Evolutionary conservation across 1,284 basidiomycete genomes (phyloP).

Genomic region (Trichosporon sp.): DNA sequence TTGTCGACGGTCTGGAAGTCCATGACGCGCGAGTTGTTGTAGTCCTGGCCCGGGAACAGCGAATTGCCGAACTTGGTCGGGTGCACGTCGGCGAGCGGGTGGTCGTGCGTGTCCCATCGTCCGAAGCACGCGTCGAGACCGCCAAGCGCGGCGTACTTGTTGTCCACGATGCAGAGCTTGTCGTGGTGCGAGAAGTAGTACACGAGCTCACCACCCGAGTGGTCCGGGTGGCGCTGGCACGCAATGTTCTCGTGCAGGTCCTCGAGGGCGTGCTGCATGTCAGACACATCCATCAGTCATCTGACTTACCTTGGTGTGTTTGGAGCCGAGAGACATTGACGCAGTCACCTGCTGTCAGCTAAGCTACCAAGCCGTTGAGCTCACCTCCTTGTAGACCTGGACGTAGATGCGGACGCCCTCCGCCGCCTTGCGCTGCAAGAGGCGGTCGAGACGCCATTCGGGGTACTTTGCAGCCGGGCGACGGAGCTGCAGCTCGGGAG

Average conservation of each 20-base stretch:
- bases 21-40: constrained; percentile 65
- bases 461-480: constrained; percentile 76
- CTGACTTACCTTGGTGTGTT: constrained; percentile 70
- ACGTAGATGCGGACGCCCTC: constrained; percentile 85
- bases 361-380: constrained; percentile 9
- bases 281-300: neutral
- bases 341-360: constrained; percentile 62
- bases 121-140: constrained; percentile 82
- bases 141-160: constrained; percentile 96
- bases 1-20: constrained; percentile 62
- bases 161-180: constrained; percentile 87
- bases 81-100: constrained; percentile 81
- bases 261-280: constrained; percentile 64
- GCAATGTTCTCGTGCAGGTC: constrained; percentile 79
- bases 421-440: constrained; percentile 80
- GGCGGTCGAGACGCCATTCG: constrained; percentile 77
- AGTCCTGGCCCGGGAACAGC: constrained; percentile 89
- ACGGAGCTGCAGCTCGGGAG: constrained; percentile 84
- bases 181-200: constrained; percentile 52
- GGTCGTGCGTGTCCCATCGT: constrained; percentile 81
- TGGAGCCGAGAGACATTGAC: constrained; percentile 80
- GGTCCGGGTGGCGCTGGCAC: constrained; percentile 82
- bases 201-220: constrained; percentile 62
- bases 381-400: constrained; percentile 79
- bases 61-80: constrained; percentile 74